phyloP scores from a whole-genome alignment of 768 basidiomycete genomes.

The Tylopilus balloui region DNA sequence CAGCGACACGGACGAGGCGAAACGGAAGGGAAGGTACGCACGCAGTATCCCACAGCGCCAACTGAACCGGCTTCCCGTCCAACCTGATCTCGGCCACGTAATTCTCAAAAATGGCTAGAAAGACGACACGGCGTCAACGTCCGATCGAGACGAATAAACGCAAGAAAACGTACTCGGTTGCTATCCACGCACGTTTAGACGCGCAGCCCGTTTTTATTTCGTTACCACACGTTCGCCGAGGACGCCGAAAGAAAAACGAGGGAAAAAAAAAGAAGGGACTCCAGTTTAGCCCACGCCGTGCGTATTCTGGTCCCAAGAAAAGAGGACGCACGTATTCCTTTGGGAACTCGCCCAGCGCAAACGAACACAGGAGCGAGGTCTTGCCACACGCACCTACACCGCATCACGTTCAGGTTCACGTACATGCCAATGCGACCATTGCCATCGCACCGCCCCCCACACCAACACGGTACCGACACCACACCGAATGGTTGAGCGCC shows the following conservation, averaged over 20 bases:
- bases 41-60: conserved; percentile 99
- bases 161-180: conserved; percentile 41
- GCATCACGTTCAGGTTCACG: too few species aligned
- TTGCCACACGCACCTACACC: conserved; percentile 88
- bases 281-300: too few species aligned
- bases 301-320: too few species aligned
- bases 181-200: conserved; percentile 27
- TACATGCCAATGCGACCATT: too few species aligned
- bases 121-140: neutral
- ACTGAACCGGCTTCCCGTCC: conserved; percentile 95
- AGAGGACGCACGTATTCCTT: conserved; percentile 80
- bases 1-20: too few species aligned
- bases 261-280: too few species aligned
- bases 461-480: neutral
- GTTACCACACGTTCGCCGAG: too few species aligned
- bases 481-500: neutral
- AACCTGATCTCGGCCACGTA: conserved; percentile 98
- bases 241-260: too few species aligned
- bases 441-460: neutral
- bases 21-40: too few species aligned
- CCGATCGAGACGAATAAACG: neutral
- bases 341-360: conserved; percentile 91
- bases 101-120: conserved; percentile 86
- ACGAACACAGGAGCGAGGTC: conserved; percentile 85
- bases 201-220: too few species aligned